These are phyloP conservation scores for Balakata baccata DNA, from an alignment of 345 rosid species.

Conservation along the genomic window DNA sequence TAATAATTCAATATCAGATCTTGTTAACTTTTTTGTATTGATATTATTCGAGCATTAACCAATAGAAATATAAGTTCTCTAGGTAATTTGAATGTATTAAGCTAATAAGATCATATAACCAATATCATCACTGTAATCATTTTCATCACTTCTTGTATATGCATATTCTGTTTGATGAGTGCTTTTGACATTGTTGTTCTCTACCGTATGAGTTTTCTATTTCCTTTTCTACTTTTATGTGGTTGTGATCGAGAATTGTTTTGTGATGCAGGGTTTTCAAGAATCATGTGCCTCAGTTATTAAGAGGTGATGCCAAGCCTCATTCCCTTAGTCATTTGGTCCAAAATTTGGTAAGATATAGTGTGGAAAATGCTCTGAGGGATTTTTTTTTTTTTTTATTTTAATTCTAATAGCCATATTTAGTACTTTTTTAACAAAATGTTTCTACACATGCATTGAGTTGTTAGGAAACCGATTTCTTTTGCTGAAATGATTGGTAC, in stretches of 20 bases:
- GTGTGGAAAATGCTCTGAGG: background rate
- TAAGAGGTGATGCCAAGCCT: constrained; percentile 46
- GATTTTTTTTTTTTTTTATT: too few species aligned
- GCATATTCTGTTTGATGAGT: background rate
- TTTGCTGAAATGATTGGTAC: background rate
- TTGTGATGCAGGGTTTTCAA: constrained; percentile 67
- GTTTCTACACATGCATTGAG: too few species aligned
- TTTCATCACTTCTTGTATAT: background rate
- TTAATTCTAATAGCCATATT: background rate
- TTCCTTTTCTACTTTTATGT: background rate
- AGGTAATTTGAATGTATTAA: background rate
- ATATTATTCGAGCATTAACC: background rate
- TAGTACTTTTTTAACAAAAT: background rate
- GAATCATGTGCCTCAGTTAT: constrained; percentile 57
- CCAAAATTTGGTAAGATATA: constrained; percentile 58
- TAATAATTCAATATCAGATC: background rate
- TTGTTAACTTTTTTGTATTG: background rate
- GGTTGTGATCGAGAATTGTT: background rate
- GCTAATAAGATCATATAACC: background rate
- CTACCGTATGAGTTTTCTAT: background rate
- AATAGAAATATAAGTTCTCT: background rate
- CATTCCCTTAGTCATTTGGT: constrained; percentile 47
- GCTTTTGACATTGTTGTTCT: background rate
- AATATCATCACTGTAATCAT: background rate
- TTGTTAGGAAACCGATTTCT: too few species aligned